A percentile compares a stretch with the other conserved stretches of the same genome.
Evolutionary conservation across 2,329 filamentous ascomycete species (phyloP).

Genomic region (Tolypocladium guangdongense): DNA sequence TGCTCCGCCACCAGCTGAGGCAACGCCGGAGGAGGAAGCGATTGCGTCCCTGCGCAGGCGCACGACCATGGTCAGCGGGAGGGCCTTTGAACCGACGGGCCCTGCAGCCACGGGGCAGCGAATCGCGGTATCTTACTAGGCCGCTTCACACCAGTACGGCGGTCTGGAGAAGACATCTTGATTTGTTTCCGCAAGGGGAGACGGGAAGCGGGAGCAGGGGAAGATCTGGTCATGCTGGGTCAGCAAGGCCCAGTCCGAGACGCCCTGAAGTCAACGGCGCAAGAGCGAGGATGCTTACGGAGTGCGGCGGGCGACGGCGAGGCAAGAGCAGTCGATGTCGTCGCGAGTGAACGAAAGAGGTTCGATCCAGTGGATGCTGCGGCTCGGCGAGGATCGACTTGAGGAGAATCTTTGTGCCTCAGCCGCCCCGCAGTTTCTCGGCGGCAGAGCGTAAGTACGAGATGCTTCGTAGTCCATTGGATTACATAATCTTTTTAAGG

Average conservation of each 20-base stretch:
- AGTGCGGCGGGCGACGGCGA: background rate
- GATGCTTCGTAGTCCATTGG: background rate
- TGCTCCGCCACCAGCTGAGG: constrained; percentile 92
- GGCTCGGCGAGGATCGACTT: background rate
- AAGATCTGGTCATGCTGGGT: background rate
- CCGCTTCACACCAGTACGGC: constrained; percentile 29
- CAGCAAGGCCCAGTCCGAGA: background rate
- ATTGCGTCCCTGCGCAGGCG: constrained; percentile 64
- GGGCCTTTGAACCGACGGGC: background rate
- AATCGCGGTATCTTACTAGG: constrained; percentile 24
- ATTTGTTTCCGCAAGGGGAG: background rate
- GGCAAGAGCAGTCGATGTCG: background rate
- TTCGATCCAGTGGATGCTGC: background rate
- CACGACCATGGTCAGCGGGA: background rate
- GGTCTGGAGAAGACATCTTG: constrained; percentile 29
- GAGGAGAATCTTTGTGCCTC: background rate
- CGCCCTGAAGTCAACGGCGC: background rate
- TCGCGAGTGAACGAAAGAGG: background rate
- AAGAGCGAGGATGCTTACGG: background rate
- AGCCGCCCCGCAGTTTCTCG: background rate
- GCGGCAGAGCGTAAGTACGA: background rate
- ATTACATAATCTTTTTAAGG: background rate
- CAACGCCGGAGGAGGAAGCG: constrained; percentile 80
- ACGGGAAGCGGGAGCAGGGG: background rate
- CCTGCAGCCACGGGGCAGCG: background rate